phyloP scores from a whole-genome alignment of 2,329 filamentous ascomycete genomes.

The Claviceps lovelessii region DNA sequence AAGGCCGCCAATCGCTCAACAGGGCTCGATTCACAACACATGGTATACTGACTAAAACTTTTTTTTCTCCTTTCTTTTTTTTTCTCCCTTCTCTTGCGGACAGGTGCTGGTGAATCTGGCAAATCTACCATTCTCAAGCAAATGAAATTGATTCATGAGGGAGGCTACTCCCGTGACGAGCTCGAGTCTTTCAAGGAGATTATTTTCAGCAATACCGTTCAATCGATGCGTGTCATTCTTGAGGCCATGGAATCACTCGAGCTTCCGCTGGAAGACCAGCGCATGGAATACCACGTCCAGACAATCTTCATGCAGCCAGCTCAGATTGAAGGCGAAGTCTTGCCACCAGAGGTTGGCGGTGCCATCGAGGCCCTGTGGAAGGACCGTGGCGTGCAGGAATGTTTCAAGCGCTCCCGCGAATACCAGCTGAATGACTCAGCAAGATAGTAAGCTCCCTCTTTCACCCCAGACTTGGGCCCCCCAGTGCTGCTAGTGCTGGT shows the following conservation, averaged over 20 bases:
- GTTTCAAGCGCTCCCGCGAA: conserved; percentile 88
- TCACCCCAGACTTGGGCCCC: not conserved
- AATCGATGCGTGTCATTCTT: conserved; percentile 55
- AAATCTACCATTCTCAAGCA: conserved; percentile 27
- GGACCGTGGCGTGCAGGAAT: conserved; percentile 82
- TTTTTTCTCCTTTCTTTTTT: not conserved
- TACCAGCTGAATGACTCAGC: conserved; percentile 95
- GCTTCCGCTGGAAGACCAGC: conserved; percentile 76
- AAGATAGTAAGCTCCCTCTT: conserved; percentile 52
- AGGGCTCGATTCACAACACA: not conserved
- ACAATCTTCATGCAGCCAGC: conserved; percentile 98
- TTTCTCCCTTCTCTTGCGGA: not conserved
- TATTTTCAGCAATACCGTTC: conserved; percentile 56
- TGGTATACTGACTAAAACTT: not conserved
- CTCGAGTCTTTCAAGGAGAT: conserved; percentile 57
- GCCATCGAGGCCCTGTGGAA: conserved; percentile 90
- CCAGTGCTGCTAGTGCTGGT: not conserved
- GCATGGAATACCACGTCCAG: conserved; percentile 93
- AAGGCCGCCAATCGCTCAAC: not conserved
- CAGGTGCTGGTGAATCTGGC: conserved; percentile 85
- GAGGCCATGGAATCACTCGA: conserved; percentile 56
- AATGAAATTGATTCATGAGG: conserved; percentile 98
- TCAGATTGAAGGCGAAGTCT: conserved; percentile 87
- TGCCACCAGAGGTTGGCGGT: conserved; percentile 86
- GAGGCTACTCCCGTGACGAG: conserved; percentile 88